Evolutionary conservation across 768 basidiomycete genomes (phyloP).

Genomic region (Dioszegia aurantiaca): DNA sequence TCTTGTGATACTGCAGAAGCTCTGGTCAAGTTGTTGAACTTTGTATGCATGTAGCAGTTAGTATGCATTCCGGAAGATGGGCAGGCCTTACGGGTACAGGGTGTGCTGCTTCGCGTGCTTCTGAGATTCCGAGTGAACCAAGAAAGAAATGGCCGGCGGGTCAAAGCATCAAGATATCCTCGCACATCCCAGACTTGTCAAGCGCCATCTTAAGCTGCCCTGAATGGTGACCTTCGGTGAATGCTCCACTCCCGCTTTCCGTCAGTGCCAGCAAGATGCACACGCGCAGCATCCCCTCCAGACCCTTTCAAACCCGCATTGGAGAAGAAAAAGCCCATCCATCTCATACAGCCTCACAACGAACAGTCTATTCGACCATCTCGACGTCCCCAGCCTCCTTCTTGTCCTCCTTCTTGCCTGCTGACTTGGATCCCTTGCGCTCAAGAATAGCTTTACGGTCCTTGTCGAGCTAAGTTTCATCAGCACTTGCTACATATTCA

Average conservation of each 20-base stretch:
- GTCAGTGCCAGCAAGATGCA: neutral
- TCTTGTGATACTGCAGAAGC: neutral
- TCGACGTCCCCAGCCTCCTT: conserved; percentile 50
- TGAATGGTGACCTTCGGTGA: too few species aligned
- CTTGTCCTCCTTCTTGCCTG: conserved; percentile 29
- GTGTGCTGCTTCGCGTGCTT: too few species aligned
- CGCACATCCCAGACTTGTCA: too few species aligned
- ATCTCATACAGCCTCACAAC: neutral
- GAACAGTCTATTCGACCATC: conserved; percentile 47
- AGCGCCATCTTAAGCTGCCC: too few species aligned
- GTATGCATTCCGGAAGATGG: neutral
- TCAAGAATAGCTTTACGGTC: conserved; percentile 53
- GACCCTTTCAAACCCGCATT: too few species aligned
- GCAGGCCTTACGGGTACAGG: too few species aligned
- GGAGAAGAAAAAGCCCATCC: neutral
- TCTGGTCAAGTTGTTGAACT: conserved; percentile 4
- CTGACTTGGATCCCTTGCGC: conserved; percentile 49
- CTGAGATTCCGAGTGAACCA: too few species aligned
- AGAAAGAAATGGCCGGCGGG: too few species aligned
- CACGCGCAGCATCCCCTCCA: too few species aligned
- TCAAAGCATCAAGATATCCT: too few species aligned
- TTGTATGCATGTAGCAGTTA: conserved; percentile 18
- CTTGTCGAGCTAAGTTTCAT: conserved; percentile 40
- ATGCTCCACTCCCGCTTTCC: neutral
- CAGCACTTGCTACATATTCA: conserved; percentile 6